Conservation (phyloP, 768 basidiomycete species). For the Phlebiopsis gigantea region DNA sequence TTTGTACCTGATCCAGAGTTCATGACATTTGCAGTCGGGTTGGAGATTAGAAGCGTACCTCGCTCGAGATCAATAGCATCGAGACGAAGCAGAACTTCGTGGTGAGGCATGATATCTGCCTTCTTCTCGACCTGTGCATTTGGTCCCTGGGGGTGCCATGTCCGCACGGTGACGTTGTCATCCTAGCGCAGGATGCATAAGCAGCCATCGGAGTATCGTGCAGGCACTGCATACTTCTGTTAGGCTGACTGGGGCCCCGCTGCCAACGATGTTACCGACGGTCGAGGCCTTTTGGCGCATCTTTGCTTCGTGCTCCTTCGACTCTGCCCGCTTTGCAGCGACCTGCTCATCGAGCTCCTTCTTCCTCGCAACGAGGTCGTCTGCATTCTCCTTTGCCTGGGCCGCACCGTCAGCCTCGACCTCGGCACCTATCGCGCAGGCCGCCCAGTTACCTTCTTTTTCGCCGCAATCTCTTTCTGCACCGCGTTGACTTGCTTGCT, state of each 20-base stretch:
- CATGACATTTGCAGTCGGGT: slow-evolving; percentile 1
- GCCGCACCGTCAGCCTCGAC: background rate
- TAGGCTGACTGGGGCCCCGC: slow-evolving; percentile 75
- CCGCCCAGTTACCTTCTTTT: slow-evolving; percentile 78
- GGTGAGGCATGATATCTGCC: slow-evolving; percentile 87
- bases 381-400: slow-evolving; percentile 88
- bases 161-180: slow-evolving; percentile 77
- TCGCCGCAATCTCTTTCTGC: slow-evolving; percentile 91
- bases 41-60: slow-evolving; percentile 40
- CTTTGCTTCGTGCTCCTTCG: slow-evolving; percentile 66
- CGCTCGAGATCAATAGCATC: slow-evolving; percentile 98
- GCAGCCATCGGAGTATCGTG: background rate
- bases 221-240: slow-evolving; percentile 70
- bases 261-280: slow-evolving; percentile 92
- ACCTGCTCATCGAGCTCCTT: slow-evolving; percentile 80
- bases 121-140: slow-evolving; percentile 66
- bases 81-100: slow-evolving; percentile 89
- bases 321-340: slow-evolving; percentile 67
- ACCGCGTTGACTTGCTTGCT: slow-evolving; percentile 83
- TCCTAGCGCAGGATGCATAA: slow-evolving; percentile 48
- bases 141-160: slow-evolving; percentile 82
- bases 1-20: slow-evolving; percentile 88
- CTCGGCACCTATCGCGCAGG: too few species aligned
- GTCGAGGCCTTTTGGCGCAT: slow-evolving; percentile 79
- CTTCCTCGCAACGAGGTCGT: slow-evolving; percentile 82